Conservation (phyloP, 352 stramenopile species). For the Phytophthora pseudosyringae region DNA sequence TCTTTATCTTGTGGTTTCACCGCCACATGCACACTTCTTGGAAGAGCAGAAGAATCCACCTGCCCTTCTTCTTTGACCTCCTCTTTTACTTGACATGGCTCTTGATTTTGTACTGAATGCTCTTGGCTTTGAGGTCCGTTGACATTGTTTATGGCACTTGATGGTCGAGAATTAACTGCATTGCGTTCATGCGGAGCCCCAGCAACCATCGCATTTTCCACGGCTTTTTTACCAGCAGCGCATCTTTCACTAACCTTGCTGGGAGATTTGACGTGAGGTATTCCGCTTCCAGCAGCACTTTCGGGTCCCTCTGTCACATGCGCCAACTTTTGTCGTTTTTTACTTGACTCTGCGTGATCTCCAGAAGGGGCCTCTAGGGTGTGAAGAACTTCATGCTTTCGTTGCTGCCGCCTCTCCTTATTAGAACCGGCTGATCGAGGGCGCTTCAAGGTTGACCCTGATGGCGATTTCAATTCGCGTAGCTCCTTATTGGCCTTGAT, state of each 20-base stretch:
- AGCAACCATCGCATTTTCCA: not conserved
- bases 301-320: not conserved
- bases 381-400: not conserved
- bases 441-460: not conserved
- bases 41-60: slow-evolving; percentile 3
- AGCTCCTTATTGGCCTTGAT: slow-evolving; percentile 18
- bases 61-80: slow-evolving; percentile 27
- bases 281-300: not conserved
- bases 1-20: slow-evolving; percentile 17
- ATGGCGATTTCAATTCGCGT: not conserved
- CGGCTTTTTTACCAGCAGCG: not conserved
- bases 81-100: not conserved
- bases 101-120: not conserved
- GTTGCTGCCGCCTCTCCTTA: slow-evolving; percentile 1
- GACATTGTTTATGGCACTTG: not conserved
- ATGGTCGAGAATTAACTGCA: not conserved
- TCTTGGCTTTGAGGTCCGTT: not conserved
- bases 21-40: not conserved
- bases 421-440: not conserved
- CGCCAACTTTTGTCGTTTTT: slow-evolving; percentile 7
- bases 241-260: not conserved
- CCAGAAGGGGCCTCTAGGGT: not conserved
- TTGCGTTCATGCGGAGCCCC: not conserved
- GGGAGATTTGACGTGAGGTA: not conserved
- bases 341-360: not conserved